Percentiles rank a stretch among this genome's conserved stretches.
Evolutionary conservation across 306 rosid species (phyloP).

Genomic region (barrel medic (Medicago truncatula)): DNA sequence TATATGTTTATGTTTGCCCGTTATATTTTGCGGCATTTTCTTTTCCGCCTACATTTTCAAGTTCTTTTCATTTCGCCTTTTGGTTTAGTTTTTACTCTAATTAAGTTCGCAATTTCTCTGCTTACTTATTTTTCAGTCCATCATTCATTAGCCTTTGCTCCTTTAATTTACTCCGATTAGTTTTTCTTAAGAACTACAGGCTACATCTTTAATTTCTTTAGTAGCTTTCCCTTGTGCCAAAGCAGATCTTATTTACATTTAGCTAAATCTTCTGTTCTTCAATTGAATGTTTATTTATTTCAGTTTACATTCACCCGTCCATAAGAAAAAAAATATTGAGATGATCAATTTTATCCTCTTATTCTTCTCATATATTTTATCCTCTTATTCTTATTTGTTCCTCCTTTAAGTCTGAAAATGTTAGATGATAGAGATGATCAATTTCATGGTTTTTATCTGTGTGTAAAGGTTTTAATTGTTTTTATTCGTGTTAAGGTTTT

Average conservation of each 20-base stretch:
- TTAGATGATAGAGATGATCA: slow-evolving; percentile 1
- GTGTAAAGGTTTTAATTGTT: not conserved
- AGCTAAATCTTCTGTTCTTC: slow-evolving; percentile 26
- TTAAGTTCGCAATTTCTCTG: slow-evolving; percentile 51
- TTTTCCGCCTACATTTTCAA: slow-evolving; percentile 63
- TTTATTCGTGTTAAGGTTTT: not conserved
- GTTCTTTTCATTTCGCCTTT: slow-evolving; percentile 49
- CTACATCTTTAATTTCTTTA: slow-evolving; percentile 35
- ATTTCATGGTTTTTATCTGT: slow-evolving; percentile 2
- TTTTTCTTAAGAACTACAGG: slow-evolving; percentile 33
- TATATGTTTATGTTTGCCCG: slow-evolving; percentile 67
- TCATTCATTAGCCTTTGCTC: slow-evolving; percentile 38
- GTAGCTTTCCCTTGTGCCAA: slow-evolving; percentile 34
- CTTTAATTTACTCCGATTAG: slow-evolving; percentile 34
- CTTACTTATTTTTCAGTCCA: slow-evolving; percentile 42
- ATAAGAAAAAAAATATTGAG: not conserved
- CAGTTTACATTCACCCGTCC: slow-evolving; percentile 41
- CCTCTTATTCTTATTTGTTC: not conserved
- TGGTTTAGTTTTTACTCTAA: slow-evolving; percentile 56
- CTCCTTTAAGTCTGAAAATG: not conserved
- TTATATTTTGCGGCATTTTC: slow-evolving; percentile 67
- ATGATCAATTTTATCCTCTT: not conserved
- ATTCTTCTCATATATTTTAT: slow-evolving; percentile 12
- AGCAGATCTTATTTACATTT: slow-evolving; percentile 20
- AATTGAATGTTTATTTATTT: slow-evolving; percentile 31